Evolutionary conservation across 2,329 filamentous ascomycete genomes (phyloP), one percentile per base, ranked within the genome.

Genomic region (Stemphylium vesicarium): DNA sequence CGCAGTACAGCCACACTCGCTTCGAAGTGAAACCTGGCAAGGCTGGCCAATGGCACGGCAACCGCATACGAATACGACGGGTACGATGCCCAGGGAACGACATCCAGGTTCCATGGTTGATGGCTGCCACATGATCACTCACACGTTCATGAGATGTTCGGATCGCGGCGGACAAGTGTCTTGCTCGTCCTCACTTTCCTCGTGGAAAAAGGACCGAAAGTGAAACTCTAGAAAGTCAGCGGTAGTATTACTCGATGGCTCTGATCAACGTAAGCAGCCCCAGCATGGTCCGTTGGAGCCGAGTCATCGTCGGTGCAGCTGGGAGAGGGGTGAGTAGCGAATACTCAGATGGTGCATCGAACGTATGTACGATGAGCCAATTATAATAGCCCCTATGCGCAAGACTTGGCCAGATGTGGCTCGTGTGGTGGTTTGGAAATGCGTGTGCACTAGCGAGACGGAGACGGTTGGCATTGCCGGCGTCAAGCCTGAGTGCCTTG

Each of bases 321-420:
- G 48, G 44, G 61, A 57, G 48, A 57, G 56, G 62, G 36, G 41
- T 42, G 20, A 39, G 45, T 55, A 56, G 61, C 59, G 56, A 59
- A 11, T 18, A 22, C 22, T 39, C 22, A 13, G 38, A 33, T 8
- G 39, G 41, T 35, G 57, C 56, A 56, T 60, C 56, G 60, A 65
- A 62, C 56, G n/a, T n/a, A 50, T 33, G 37, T 33, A 8, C 52
- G 32, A 52, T 47, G 51, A 41, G 42, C 64, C 58, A 65, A 68
- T 66, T 43, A 56, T 11, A 36, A 15, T 7, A 15, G 24, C 35
- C 33, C 43, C 44, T 50, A 47, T 45, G 50, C 53, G 36, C 33
- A 33, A 43, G 41, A 40, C 47, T 46, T 53, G 38, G 44, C 54
- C 63, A 22, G 48, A 53, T 59, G 50, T 55, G 55, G 58, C 36